Conservation (phyloP, 2,329 filamentous ascomycete species). For the Talaromyces sp. region DNA sequence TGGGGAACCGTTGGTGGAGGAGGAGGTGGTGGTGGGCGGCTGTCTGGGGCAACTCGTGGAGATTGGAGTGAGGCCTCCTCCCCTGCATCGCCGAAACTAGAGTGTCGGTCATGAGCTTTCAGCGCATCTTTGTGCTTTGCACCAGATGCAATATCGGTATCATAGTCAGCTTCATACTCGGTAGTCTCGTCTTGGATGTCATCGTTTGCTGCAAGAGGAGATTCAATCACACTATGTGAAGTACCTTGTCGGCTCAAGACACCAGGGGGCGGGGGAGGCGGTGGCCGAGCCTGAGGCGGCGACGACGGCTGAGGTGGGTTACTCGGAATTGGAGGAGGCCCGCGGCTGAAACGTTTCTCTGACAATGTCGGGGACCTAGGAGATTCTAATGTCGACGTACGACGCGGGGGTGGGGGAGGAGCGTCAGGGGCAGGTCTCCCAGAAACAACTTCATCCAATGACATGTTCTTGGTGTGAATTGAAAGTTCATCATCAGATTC, state of each 20-base stretch:
- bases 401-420: slow-evolving; percentile 21
- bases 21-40: slow-evolving; percentile 44
- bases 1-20: slow-evolving; percentile 51
- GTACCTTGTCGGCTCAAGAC: slow-evolving; percentile 54
- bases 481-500: slow-evolving; percentile 86
- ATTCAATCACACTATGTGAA: slow-evolving; percentile 38
- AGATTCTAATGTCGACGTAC: slow-evolving; percentile 30
- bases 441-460: slow-evolving; percentile 34
- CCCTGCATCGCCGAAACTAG: slow-evolving; percentile 64
- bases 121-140: slow-evolving; percentile 91
- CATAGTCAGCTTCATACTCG: slow-evolving; percentile 96
- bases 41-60: slow-evolving; percentile 32
- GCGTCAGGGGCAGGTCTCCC: slow-evolving; percentile 32
- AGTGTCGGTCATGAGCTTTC: slow-evolving; percentile 71
- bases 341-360: slow-evolving; percentile 39
- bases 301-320: slow-evolving; percentile 31
- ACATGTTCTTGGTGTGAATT: slow-evolving; percentile 40
- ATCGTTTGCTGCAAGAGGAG: slow-evolving; percentile 36
- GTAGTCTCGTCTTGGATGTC: slow-evolving; percentile 75
- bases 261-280: slow-evolving; percentile 57
- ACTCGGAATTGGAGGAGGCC: slow-evolving; percentile 34
- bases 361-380: slow-evolving; percentile 24
- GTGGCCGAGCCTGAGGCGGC: slow-evolving; percentile 54
- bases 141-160: slow-evolving; percentile 92
- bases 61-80: slow-evolving; percentile 50